Conservation (phyloP, 2,329 filamentous ascomycete genomes). For the Xylaria digitata region DNA sequence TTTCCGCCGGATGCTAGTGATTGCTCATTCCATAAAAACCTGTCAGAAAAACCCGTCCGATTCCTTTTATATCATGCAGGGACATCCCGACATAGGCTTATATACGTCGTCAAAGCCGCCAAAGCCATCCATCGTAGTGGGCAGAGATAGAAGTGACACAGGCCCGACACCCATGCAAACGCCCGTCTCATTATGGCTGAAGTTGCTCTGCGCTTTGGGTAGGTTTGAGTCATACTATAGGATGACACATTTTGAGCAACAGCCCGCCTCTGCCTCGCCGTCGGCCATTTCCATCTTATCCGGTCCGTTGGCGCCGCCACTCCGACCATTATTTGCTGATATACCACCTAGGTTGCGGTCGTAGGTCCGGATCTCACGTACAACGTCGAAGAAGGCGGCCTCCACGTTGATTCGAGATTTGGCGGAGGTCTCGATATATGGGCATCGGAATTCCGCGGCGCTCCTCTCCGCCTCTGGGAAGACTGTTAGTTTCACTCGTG, state of each 20-base stretch:
- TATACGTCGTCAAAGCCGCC: slow-evolving; percentile 46
- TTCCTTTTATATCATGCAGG: slow-evolving; percentile 50
- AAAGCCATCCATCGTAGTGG: slow-evolving; percentile 42
- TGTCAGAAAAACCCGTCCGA: slow-evolving; percentile 46
- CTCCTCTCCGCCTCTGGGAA: slow-evolving; percentile 76
- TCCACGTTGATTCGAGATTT: slow-evolving; percentile 99
- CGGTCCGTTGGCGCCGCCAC: slow-evolving; percentile 68
- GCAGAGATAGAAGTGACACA: slow-evolving; percentile 41
- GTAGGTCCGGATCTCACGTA: slow-evolving; percentile 96
- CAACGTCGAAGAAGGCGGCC: slow-evolving; percentile 98
- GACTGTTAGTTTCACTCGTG: slow-evolving; percentile 33
- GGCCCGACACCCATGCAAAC: slow-evolving; percentile 38
- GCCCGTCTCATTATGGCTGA: slow-evolving; percentile 36
- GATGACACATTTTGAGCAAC: slow-evolving; percentile 86
- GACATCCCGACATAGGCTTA: slow-evolving; percentile 47
- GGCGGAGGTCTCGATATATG: slow-evolving; percentile 98
- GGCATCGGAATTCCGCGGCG: slow-evolving; percentile 78
- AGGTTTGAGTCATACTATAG: slow-evolving; percentile 68
- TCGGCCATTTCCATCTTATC: slow-evolving; percentile 85
- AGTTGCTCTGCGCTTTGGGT: slow-evolving; percentile 28
- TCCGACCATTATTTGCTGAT: slow-evolving; percentile 75
- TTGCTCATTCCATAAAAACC: slow-evolving; percentile 46
- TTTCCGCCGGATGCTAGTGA: slow-evolving; percentile 48
- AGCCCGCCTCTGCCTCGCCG: slow-evolving; percentile 75
- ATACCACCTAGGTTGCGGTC: slow-evolving; percentile 98